phyloP scores from a whole-genome alignment of 2,329 filamentous ascomycete species.

The Xylariaceae sp. region DNA sequence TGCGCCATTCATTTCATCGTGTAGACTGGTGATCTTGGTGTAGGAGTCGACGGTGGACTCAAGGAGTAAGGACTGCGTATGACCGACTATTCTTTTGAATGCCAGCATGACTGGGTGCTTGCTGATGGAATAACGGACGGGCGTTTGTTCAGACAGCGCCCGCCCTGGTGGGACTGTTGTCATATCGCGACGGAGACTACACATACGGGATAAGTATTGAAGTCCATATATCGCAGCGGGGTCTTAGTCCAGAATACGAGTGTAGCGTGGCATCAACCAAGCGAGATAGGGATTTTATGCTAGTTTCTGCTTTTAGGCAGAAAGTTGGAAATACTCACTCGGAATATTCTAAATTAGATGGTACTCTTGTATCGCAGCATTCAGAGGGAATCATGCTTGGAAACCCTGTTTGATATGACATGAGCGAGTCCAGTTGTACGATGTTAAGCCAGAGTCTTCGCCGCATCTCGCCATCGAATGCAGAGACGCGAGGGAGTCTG shows the following conservation, averaged over 20 bases:
- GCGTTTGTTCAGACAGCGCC: constrained; percentile 11
- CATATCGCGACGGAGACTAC: constrained; percentile 27
- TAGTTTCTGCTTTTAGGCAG: neutral
- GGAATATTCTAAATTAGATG: constrained; percentile 37
- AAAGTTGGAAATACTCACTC: constrained; percentile 22
- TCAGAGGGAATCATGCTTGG: constrained; percentile 42
- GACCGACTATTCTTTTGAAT: constrained; percentile 7
- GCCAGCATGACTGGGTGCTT: constrained; percentile 6
- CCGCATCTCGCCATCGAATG: constrained; percentile 40
- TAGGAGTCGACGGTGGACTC: neutral
- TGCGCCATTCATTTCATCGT: constrained; percentile 14
- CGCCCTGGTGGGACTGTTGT: constrained; percentile 30
- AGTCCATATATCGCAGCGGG: too few species aligned
- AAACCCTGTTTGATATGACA: constrained; percentile 45
- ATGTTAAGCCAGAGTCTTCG: constrained; percentile 37
- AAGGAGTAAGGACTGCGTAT: neutral
- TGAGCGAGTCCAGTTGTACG: constrained; percentile 40
- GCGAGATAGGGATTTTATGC: neutral
- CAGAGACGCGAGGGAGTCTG: constrained; percentile 30
- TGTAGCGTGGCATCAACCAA: neutral
- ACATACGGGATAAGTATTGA: neutral
- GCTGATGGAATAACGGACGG: constrained; percentile 7
- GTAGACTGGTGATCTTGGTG: constrained; percentile 16
- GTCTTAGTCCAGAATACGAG: neutral
- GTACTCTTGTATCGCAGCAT: constrained; percentile 34